Evolutionary conservation across 2,329 filamentous ascomycete species (phyloP).

Genomic region (Colletotrichum trifolii): DNA sequence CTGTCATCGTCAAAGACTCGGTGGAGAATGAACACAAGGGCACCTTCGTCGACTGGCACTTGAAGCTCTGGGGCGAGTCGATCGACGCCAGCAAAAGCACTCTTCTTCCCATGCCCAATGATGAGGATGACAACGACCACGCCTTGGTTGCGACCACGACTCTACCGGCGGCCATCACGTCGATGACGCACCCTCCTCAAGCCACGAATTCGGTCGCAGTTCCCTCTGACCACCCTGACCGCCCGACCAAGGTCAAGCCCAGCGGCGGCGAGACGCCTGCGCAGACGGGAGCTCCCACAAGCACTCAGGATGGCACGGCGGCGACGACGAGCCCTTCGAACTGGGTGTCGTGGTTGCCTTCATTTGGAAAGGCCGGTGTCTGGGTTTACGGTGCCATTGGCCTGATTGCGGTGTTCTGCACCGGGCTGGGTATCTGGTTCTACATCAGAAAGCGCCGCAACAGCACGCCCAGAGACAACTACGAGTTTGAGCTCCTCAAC

Average conservation of each 20-base stretch:
- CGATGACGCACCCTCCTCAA: slow-evolving; percentile 58
- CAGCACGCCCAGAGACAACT: slow-evolving; percentile 81
- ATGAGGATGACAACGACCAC: slow-evolving; percentile 86
- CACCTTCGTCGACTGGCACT: slow-evolving; percentile 88
- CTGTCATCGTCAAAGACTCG: slow-evolving; percentile 87
- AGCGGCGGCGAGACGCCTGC: slow-evolving; percentile 45
- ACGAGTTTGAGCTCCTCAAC: slow-evolving; percentile 94
- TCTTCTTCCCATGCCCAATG: slow-evolving; percentile 83
- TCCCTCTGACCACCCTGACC: slow-evolving; percentile 73
- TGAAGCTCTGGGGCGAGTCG: slow-evolving; percentile 93
- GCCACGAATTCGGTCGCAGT: slow-evolving; percentile 54
- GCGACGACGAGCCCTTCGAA: slow-evolving; percentile 71
- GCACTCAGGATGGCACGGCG: slow-evolving; percentile 46
- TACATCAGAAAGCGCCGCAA: slow-evolving; percentile 82
- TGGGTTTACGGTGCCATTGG: slow-evolving; percentile 92
- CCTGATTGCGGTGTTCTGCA: slow-evolving; percentile 88
- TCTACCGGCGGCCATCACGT: slow-evolving; percentile 69
- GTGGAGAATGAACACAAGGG: slow-evolving; percentile 80
- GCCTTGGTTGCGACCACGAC: slow-evolving; percentile 73
- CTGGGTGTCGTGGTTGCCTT: slow-evolving; percentile 88
- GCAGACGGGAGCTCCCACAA: slow-evolving; percentile 44
- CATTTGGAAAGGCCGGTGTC: slow-evolving; percentile 87
- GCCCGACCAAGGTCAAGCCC: slow-evolving; percentile 65
- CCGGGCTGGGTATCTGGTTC: slow-evolving; percentile 83
- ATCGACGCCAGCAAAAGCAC: slow-evolving; percentile 80